Evolutionary conservation across 768 basidiomycete genomes (phyloP).

Genomic region (Mycena kentingensis): DNA sequence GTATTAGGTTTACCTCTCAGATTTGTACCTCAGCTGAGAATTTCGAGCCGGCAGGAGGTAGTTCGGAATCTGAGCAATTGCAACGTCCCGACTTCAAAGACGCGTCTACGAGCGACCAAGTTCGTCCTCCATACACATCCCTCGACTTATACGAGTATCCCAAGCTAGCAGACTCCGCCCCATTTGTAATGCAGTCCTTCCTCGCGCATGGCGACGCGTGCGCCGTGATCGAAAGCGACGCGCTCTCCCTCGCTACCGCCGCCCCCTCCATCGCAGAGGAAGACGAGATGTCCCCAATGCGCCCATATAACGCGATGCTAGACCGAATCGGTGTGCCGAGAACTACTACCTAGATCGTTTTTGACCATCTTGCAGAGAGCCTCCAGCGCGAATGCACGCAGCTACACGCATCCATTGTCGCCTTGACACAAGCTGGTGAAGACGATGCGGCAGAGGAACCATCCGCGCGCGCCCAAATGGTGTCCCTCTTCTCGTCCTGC

Average conservation of each 20-base stretch:
- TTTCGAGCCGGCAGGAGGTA: conserved; percentile 43
- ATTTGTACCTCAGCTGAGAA: conserved; percentile 37
- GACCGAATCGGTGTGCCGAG: conserved; percentile 40
- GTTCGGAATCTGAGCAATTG: conserved; percentile 40
- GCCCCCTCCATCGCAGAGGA: conserved; percentile 32
- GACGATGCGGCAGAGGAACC: conserved; percentile 15
- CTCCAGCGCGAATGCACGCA: conserved; percentile 26
- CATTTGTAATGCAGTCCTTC: conserved; percentile 51
- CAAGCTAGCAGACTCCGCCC: conserved; percentile 48
- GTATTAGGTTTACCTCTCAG: conserved; percentile 12
- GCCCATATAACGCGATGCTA: conserved; percentile 45
- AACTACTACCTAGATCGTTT: background rate
- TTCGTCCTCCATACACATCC: conserved; percentile 23
- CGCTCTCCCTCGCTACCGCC: conserved; percentile 42
- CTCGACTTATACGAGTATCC: background rate
- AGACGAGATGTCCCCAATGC: conserved; percentile 39
- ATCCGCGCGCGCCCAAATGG: conserved; percentile 42
- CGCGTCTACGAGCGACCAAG: conserved; percentile 41
- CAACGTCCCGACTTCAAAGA: conserved; percentile 47
- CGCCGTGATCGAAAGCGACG: conserved; percentile 42
- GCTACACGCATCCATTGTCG: conserved; percentile 31
- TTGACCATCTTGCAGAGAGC: conserved; percentile 16
- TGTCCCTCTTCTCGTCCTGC: conserved; percentile 46
- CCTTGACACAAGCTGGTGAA: conserved; percentile 19
- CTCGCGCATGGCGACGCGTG: conserved; percentile 49